These are phyloP conservation scores for Xylaria nigripes DNA, from an alignment of 495 filamentous ascomycete genomes.

Conservation along the genomic window DNA sequence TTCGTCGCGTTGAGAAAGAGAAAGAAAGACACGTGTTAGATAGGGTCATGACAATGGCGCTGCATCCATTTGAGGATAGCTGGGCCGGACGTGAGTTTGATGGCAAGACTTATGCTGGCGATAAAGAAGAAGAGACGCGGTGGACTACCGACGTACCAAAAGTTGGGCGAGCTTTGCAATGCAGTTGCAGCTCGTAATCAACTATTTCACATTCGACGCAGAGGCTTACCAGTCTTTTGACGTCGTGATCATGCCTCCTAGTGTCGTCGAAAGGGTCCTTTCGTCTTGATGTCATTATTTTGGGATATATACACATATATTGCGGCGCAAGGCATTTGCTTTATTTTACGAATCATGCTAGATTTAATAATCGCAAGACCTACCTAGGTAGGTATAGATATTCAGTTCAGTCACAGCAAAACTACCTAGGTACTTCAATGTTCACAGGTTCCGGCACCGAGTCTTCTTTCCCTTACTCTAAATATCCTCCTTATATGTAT, in stretches of 20 bases:
- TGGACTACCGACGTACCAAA: conserved; percentile 85
- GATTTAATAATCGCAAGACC: background rate
- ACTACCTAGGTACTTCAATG: background rate
- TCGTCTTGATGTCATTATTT: background rate
- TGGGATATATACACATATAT: background rate
- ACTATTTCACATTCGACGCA: background rate
- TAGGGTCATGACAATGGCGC: conserved; percentile 67
- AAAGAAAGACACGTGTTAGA: conserved; percentile 71
- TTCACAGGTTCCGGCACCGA: background rate
- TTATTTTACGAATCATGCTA: background rate
- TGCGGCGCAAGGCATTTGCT: background rate
- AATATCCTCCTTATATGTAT: background rate
- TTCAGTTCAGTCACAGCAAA: background rate
- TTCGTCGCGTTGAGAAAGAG: conserved; percentile 74
- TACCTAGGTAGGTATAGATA: background rate
- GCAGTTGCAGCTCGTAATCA: conserved; percentile 61
- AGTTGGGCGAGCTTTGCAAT: conserved; percentile 72
- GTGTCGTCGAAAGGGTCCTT: background rate
- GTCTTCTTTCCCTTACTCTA: background rate
- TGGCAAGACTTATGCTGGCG: conserved; percentile 36
- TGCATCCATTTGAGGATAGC: conserved; percentile 73
- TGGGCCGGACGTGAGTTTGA: conserved; percentile 49
- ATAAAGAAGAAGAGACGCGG: conserved; percentile 66
- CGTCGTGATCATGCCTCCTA: background rate
- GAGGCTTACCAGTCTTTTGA: background rate